phyloP scores from a whole-genome alignment of 768 basidiomycete species.

The Chalciporus chontae region DNA sequence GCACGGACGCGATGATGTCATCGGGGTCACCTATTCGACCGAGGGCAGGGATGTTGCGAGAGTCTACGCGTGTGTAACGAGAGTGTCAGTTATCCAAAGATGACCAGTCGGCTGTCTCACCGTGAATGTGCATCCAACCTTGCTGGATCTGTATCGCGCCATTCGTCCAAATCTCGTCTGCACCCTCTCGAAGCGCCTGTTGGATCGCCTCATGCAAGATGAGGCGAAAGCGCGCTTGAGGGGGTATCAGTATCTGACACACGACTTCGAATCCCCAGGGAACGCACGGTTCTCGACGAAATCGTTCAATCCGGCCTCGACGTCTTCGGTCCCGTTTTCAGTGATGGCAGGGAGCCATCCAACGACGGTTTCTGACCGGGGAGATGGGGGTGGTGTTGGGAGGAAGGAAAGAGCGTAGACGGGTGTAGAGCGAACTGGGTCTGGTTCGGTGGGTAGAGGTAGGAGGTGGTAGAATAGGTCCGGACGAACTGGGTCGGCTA shows the following conservation, averaged over 20 bases:
- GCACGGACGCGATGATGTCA: slow-evolving; percentile 76
- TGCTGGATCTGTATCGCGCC: slow-evolving; percentile 60
- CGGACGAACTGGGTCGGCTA: slow-evolving; percentile 55
- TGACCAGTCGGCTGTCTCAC: slow-evolving; percentile 18
- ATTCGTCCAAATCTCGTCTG: slow-evolving; percentile 64
- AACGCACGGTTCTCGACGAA: slow-evolving; percentile 69
- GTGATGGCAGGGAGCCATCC: slow-evolving; percentile 66
- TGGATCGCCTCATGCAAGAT: slow-evolving; percentile 61
- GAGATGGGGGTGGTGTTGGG: slow-evolving; percentile 37
- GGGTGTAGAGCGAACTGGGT: slow-evolving; percentile 39
- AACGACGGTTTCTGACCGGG: slow-evolving; percentile 51
- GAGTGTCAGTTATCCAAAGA: neutral
- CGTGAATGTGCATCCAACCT: slow-evolving; percentile 89
- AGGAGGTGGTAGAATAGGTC: slow-evolving; percentile 71
- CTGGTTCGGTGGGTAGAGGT: slow-evolving; percentile 43
- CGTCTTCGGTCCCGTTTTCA: slow-evolving; percentile 25
- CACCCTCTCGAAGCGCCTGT: slow-evolving; percentile 48
- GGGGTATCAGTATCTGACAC: neutral
- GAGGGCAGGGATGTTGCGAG: slow-evolving; percentile 69
- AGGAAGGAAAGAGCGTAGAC: slow-evolving; percentile 69
- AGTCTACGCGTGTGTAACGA: slow-evolving; percentile 40
- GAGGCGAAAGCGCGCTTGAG: slow-evolving; percentile 53
- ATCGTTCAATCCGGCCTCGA: slow-evolving; percentile 59
- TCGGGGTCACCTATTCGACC: slow-evolving; percentile 80
- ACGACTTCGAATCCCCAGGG: neutral